A percentile compares a stretch with the other conserved stretches of the same genome.
Conservation (phyloP, 2,329 filamentous ascomycete species). For the Grosmannia serpens region DNA sequence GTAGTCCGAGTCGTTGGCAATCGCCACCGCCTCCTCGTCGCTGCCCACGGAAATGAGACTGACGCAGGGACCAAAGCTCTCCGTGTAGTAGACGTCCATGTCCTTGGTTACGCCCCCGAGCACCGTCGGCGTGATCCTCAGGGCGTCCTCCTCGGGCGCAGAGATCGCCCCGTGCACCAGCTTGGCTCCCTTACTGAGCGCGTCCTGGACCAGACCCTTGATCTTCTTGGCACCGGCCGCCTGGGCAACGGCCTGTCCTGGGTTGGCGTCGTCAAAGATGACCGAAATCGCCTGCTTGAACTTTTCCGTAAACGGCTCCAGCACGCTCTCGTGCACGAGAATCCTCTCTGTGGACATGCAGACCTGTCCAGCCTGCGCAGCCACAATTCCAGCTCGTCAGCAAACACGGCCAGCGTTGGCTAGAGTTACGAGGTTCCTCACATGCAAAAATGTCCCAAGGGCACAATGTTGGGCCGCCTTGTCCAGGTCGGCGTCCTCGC, state of each 20-base stretch:
- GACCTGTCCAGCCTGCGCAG: conserved; percentile 57
- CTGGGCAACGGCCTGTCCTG: conserved; percentile 60
- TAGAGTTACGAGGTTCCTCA: neutral
- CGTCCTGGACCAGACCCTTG: conserved; percentile 54
- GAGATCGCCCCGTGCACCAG: conserved; percentile 27
- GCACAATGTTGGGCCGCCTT: conserved; percentile 58
- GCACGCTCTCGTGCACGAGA: conserved; percentile 39
- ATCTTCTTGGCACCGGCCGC: conserved; percentile 54
- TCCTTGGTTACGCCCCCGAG: conserved; percentile 47
- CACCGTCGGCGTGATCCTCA: conserved; percentile 44
- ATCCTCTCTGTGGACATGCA: conserved; percentile 81
- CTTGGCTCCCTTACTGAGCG: conserved; percentile 53
- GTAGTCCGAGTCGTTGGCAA: conserved; percentile 77
- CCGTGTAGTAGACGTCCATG: conserved; percentile 66
- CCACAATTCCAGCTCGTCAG: too few species aligned
- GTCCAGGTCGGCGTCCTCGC: conserved; percentile 67
- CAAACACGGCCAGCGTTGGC: too few species aligned
- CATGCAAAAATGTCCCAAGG: conserved; percentile 52
- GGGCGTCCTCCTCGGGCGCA: conserved; percentile 17
- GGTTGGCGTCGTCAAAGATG: conserved; percentile 43
- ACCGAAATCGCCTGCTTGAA: conserved; percentile 27
- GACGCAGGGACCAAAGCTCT: conserved; percentile 69
- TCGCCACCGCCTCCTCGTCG: conserved; percentile 58
- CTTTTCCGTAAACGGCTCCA: conserved; percentile 32
- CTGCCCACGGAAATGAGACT: conserved; percentile 53